A percentile compares a stretch with the other conserved stretches of the same genome.
These are phyloP conservation scores for Claviceps pusilla DNA, from an alignment of 2,329 filamentous ascomycete species.

Conservation along the genomic window DNA sequence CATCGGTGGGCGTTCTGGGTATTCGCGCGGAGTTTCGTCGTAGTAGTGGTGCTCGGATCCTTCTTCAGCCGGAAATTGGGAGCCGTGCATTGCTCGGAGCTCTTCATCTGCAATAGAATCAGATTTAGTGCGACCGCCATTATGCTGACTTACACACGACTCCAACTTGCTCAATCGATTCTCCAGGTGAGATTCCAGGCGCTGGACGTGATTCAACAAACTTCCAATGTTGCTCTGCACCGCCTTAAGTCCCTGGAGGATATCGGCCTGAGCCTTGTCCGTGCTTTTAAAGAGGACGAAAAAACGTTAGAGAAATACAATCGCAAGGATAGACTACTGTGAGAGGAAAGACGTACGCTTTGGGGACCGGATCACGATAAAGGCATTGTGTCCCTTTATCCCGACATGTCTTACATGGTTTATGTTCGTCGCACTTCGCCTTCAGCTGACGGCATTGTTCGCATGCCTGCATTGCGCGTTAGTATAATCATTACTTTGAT, in stretches of 20 bases:
- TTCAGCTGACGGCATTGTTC: slow-evolving; percentile 78
- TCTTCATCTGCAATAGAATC: slow-evolving; percentile 19
- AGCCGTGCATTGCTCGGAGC: slow-evolving; percentile 11
- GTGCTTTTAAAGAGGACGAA: slow-evolving; percentile 22
- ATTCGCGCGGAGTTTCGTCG: slow-evolving; percentile 13
- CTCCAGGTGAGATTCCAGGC: slow-evolving; percentile 26
- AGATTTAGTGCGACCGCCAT: slow-evolving; percentile 10
- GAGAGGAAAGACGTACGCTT: slow-evolving; percentile 47
- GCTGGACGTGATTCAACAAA: slow-evolving; percentile 23
- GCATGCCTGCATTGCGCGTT: slow-evolving; percentile 50
- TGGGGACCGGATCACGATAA: slow-evolving; percentile 81
- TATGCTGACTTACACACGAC: slow-evolving; percentile 8
- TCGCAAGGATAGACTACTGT: neutral
- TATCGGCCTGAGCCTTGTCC: slow-evolving; percentile 46
- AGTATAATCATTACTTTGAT: neutral
- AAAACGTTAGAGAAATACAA: slow-evolving; percentile 5
- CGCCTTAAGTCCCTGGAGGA: slow-evolving; percentile 37
- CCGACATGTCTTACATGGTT: slow-evolving; percentile 72
- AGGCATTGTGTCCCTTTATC: slow-evolving; percentile 74
- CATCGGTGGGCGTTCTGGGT: slow-evolving; percentile 14
- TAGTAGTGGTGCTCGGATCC: slow-evolving; percentile 9
- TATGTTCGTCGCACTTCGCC: slow-evolving; percentile 80
- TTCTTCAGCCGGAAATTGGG: slow-evolving; percentile 5
- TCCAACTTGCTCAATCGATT: slow-evolving; percentile 22
- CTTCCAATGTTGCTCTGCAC: slow-evolving; percentile 24